Evolutionary conservation across 768 basidiomycete genomes (phyloP), one percentile per base, ranked within the genome.

Genomic region (Suillus plorans): DNA sequence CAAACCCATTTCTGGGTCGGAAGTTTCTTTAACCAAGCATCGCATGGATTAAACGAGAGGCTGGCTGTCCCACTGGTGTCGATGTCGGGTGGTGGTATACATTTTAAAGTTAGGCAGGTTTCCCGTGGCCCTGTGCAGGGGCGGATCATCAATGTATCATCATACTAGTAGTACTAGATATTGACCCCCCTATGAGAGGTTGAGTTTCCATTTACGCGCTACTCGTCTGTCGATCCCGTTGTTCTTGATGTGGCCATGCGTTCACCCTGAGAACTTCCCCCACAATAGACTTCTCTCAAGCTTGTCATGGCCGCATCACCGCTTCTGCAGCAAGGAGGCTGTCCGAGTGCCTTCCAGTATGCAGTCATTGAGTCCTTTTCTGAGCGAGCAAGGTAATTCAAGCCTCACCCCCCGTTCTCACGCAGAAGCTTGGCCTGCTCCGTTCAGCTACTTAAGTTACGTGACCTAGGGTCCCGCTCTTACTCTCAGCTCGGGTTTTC

Each of bases 321-420:
- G 31, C 25, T 59, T 12, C 57, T 28, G 9, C 22, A 13, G 25
- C 37, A 25, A 10, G 39, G 5, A 9, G 18, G 18, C 41, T 36
- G 31, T 3, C 10, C 18, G 20, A 42, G 39, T 59, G 41, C 58
- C 20, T 12, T 5, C 16, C 57, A 18, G 22, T 59, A 1, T 31
- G 31, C 18, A 59, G 28, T 7, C 39, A 41, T 20, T 28, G 57
- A 58, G 25, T 41, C 58, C 58, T 59, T 31, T 59, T 59, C 41
- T 31, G 58, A 59, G 58, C 28, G 58, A 59, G 58, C 58, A 59
- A 42, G 28, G 58, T 28, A 13, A 31, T 59, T 42, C 58, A 59
- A 42, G 58, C 60, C 25, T 41, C 31, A 28, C n/a, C 57, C 44
- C 13, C 36, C 37, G 68, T 76, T 74, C 74, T 74, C 74, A 74